A percentile compares a stretch with the other conserved stretches of the same genome.
Conservation (phyloP, 306 rosid species). For the Quillaja saponaria region DNA sequence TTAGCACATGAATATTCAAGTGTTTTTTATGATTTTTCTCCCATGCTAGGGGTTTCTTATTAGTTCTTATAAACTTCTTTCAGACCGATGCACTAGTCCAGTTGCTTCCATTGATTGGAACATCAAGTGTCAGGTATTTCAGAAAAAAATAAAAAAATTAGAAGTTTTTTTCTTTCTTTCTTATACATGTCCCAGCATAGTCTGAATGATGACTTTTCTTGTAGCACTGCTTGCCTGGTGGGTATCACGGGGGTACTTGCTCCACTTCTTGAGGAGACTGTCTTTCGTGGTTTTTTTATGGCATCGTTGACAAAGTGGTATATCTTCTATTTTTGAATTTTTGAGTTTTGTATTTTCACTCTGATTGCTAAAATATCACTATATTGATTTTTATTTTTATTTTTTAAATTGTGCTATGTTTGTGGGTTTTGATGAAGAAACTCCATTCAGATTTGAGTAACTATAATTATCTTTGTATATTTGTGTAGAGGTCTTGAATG, state of each 20-base stretch:
- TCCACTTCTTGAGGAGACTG: slow-evolving; percentile 92
- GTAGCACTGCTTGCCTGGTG: slow-evolving; percentile 88
- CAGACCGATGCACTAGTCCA: slow-evolving; percentile 94
- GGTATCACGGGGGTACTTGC: slow-evolving; percentile 92
- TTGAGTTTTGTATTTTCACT: too few relatives aligned
- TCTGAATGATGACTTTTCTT: slow-evolving; percentile 33
- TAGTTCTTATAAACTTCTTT: slow-evolving; percentile 33
- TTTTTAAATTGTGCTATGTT: too few relatives aligned
- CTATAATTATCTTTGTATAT: too few relatives aligned
- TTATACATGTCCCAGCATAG: slow-evolving; percentile 14
- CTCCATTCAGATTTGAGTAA: too few relatives aligned
- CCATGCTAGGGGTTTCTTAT: too few relatives aligned
- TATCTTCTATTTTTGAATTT: not conserved
- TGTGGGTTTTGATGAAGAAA: too few relatives aligned
- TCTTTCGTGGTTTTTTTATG: slow-evolving; percentile 90
- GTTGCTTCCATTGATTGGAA: slow-evolving; percentile 91
- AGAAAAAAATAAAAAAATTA: not conserved
- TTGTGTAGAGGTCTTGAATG: not conserved
- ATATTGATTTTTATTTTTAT: too few relatives aligned
- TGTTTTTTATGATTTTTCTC: too few relatives aligned
- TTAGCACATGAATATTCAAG: too few relatives aligned
- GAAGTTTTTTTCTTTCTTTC: slow-evolving; percentile 6
- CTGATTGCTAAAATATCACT: too few relatives aligned
- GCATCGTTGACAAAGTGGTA: slow-evolving; percentile 94
- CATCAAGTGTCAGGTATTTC: slow-evolving; percentile 78